Percentiles rank a stretch among this genome's conserved stretches.
These are phyloP conservation scores for Limtongia smithiae DNA, from an alignment of 805 yeast species.

Conservation along the genomic window DNA sequence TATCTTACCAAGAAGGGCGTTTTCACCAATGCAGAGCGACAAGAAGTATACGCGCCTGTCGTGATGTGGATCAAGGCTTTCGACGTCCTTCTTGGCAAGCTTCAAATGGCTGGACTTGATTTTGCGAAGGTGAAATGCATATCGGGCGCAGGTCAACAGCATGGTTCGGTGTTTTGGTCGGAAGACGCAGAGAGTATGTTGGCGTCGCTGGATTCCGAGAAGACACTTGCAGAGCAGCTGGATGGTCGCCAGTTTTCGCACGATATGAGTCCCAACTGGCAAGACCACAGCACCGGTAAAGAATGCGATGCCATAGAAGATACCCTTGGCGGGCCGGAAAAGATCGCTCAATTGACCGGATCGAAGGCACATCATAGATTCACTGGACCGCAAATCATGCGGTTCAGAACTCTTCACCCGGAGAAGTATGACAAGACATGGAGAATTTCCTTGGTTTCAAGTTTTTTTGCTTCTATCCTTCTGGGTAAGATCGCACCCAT, in stretches of 20 bases:
- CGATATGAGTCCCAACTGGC: constrained; percentile 84
- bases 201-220: constrained; percentile 36
- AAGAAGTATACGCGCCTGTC: constrained; percentile 74
- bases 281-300: constrained; percentile 78
- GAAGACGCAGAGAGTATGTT: constrained; percentile 45
- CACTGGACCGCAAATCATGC: constrained; percentile 88
- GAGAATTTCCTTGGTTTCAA: constrained; percentile 71
- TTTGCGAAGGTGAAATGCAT: constrained; percentile 60
- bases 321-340: constrained; percentile 55
- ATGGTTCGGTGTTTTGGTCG: constrained; percentile 85
- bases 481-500: constrained; percentile 60
- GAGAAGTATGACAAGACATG: constrained; percentile 53
- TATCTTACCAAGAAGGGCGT: constrained; percentile 78
- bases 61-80: constrained; percentile 87
- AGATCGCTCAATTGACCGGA: constrained; percentile 68
- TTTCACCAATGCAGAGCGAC: constrained; percentile 47
- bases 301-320: constrained; percentile 63
- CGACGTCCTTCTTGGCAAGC: constrained; percentile 54
- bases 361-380: constrained; percentile 85
- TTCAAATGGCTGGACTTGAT: constrained; percentile 50
- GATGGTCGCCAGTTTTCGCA: constrained; percentile 54
- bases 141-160: constrained; percentile 89
- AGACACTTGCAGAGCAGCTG: constrained; percentile 46
- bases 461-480: constrained; percentile 69
- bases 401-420: constrained; percentile 53